phyloP scores from a whole-genome alignment of 805 yeast species.

The Tetrapisispora phaffii region DNA sequence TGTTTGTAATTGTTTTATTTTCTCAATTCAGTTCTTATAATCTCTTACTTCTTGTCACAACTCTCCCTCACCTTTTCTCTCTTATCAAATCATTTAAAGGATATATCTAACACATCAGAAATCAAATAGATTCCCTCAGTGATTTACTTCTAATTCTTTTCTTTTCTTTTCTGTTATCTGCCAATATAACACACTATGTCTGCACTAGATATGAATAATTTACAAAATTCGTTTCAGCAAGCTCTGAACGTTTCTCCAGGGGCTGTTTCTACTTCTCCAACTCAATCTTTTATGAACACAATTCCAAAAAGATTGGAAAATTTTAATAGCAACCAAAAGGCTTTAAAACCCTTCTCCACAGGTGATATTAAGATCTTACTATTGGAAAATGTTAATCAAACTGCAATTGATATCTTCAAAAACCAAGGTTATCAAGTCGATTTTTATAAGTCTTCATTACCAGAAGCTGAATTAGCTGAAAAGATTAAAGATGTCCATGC shows the following conservation, averaged over 20 bases:
- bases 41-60: too few relatives aligned
- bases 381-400: conserved; percentile 85
- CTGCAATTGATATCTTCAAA: conserved; percentile 78
- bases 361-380: conserved; percentile 89
- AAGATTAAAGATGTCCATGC: conserved; percentile 92
- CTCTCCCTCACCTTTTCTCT: too few relatives aligned
- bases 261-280: conserved; percentile 76
- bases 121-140: too few relatives aligned
- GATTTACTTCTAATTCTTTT: too few relatives aligned
- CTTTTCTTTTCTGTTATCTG: too few relatives aligned
- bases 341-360: conserved; percentile 87
- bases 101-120: too few relatives aligned
- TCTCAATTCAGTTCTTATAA: too few relatives aligned
- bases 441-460: conserved; percentile 76
- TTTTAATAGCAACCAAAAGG: conserved; percentile 41
- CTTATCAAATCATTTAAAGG: too few relatives aligned
- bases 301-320: conserved; percentile 32
- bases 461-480: conserved; percentile 89
- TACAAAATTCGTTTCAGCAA: conserved; percentile 48
- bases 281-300: conserved; percentile 53
- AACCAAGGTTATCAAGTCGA: conserved; percentile 97
- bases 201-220: conserved; percentile 45
- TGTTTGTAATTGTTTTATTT: too few relatives aligned
- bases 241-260: conserved; percentile 47
- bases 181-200: too few relatives aligned